A percentile compares a stretch with the other conserved stretches of the same genome.
Conservation (phyloP, 306 rosid genomes). For the Prunus fruticosa region DNA sequence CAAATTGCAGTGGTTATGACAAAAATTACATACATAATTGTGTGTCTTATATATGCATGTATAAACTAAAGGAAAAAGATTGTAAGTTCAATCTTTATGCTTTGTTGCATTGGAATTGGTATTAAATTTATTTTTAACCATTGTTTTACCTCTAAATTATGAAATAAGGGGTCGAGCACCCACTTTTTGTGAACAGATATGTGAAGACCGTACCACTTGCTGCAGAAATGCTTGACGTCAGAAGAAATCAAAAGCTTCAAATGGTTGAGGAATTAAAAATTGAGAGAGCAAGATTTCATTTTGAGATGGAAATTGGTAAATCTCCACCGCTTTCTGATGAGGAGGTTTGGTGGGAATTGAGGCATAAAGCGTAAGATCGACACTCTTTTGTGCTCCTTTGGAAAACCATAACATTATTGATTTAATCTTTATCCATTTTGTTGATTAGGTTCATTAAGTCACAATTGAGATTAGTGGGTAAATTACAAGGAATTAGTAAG, state of each 20-base stretch:
- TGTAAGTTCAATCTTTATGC: background rate
- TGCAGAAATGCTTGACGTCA: slow-evolving; percentile 86
- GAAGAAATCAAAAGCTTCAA: slow-evolving; percentile 85
- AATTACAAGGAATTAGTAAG: background rate
- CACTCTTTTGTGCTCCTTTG: background rate
- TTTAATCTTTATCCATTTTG: background rate
- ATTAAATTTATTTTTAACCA: background rate
- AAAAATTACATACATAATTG: background rate
- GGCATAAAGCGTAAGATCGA: slow-evolving; percentile 73
- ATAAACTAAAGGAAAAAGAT: too few species aligned
- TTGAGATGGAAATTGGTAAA: slow-evolving; percentile 92
- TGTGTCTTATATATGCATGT: too few species aligned
- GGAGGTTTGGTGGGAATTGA: slow-evolving; percentile 82
- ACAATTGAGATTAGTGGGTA: background rate
- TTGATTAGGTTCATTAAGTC: background rate
- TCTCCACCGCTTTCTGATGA: slow-evolving; percentile 93
- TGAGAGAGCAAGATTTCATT: slow-evolving; percentile 64
- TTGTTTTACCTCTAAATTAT: slow-evolving; percentile 1
- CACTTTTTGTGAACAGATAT: slow-evolving; percentile 54
- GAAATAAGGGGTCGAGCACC: background rate
- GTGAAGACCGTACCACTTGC: slow-evolving; percentile 96
- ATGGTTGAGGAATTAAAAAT: slow-evolving; percentile 64
- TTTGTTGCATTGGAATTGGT: background rate
- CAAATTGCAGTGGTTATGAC: background rate
- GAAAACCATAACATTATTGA: background rate